phyloP scores from a whole-genome alignment of 768 basidiomycete genomes.

The Amanita subjunquillea region DNA sequence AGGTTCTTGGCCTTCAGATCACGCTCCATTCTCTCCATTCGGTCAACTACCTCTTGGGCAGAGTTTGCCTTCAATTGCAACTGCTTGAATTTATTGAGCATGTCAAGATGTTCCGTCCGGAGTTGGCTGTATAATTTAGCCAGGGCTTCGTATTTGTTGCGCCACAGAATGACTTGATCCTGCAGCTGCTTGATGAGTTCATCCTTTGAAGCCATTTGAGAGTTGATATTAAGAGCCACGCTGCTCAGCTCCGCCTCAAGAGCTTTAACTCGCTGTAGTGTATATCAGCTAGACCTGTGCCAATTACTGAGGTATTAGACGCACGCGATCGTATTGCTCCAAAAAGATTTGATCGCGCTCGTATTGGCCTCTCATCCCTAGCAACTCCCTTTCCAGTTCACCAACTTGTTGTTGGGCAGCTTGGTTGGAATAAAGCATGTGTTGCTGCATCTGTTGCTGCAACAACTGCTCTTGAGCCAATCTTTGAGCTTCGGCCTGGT shows the following conservation, averaged over 20 bases:
- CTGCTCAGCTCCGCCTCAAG: conserved; percentile 82
- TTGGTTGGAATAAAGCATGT: conserved; percentile 73
- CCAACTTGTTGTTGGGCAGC: conserved; percentile 57
- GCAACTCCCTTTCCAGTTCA: conserved; percentile 83
- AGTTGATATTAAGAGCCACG: conserved; percentile 64
- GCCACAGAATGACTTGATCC: conserved; percentile 94
- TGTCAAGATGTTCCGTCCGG: conserved; percentile 93
- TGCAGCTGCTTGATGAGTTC: conserved; percentile 93
- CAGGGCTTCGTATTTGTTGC: conserved; percentile 96
- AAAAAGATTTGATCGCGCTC: conserved; percentile 96
- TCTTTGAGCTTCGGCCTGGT: conserved; percentile 83
- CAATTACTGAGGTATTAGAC: conserved; percentile 17
- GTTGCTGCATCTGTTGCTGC: conserved; percentile 81
- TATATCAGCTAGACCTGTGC: conserved; percentile 6
- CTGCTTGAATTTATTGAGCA: conserved; percentile 94
- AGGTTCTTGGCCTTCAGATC: conserved; percentile 98
- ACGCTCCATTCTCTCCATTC: conserved; percentile 98
- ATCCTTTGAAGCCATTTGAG: conserved; percentile 87
- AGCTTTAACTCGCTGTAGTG: conserved; percentile 79
- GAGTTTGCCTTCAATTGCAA: conserved; percentile 97
- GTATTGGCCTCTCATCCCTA: conserved; percentile 93
- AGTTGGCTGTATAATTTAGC: conserved; percentile 98
- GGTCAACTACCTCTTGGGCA: conserved; percentile 94
- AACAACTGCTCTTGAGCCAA: conserved; percentile 82
- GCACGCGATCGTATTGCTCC: conserved; percentile 92